Percentiles rank a stretch among this genome's conserved stretches.
Conservation (phyloP, 345 rosid species). For the Melaleuca quinquenervia region DNA sequence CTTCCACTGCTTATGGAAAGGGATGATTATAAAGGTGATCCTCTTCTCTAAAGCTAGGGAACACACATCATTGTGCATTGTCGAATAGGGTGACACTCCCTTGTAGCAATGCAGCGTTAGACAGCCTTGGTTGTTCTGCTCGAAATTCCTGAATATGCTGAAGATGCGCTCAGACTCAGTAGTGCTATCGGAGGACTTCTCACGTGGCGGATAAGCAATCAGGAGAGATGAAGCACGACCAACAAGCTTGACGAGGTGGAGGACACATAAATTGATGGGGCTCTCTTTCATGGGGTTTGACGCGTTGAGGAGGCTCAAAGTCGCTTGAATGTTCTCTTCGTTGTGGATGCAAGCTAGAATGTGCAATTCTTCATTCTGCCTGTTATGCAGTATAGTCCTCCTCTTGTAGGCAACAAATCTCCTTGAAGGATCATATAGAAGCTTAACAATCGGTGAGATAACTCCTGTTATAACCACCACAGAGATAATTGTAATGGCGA, state of each 20-base stretch:
- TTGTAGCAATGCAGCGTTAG: conserved; percentile 28
- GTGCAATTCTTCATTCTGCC: conserved; percentile 23
- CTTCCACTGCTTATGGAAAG: conserved; percentile 34
- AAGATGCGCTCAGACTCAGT: conserved; percentile 14
- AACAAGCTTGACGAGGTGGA: conserved; percentile 19
- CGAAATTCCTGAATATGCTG: conserved; percentile 24
- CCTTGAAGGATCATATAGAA: conserved; percentile 49
- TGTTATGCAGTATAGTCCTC: conserved; percentile 31
- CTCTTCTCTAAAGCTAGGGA: conserved; percentile 42
- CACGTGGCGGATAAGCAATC: conserved; percentile 3
- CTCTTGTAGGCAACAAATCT: conserved; percentile 38
- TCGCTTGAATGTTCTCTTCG: conserved; percentile 10
- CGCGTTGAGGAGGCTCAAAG: conserved; percentile 9
- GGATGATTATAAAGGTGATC: conserved; percentile 29
- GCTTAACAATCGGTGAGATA: conserved; percentile 26
- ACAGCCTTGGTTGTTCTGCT: conserved; percentile 17
- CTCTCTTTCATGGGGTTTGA: conserved; percentile 13
- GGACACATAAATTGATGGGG: conserved; percentile 12
- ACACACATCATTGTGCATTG: conserved; percentile 44
- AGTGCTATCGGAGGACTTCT: neutral
- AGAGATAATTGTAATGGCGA: conserved; percentile 14
- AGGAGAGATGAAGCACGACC: conserved; percentile 26
- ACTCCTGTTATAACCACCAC: conserved; percentile 23
- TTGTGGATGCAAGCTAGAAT: conserved; percentile 35
- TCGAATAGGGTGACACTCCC: conserved; percentile 31